Base-by-base conservation (phyloP, 306 rosid genomes). In the Lathyrus oleraceus region DNA sequence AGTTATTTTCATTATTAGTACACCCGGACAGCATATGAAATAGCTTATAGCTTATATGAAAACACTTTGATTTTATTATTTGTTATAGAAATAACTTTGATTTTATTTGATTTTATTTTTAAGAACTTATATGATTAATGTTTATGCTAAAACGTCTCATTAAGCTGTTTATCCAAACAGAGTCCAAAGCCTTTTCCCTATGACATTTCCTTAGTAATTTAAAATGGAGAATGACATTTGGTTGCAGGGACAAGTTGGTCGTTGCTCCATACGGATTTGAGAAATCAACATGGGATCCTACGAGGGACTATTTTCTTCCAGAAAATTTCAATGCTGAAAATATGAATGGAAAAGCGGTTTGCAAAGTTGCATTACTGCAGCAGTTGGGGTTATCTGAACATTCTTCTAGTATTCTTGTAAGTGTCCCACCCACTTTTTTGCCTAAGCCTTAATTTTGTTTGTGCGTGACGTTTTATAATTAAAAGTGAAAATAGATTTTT, bases 271-370 rank as follows among this genome's bases (percentile, higher is more conserved):
- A 45, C 72, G 96, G 98, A 73, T 80, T 86, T 56, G 96, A 92
- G 61, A 82, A 80, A 75, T 80, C 82, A 45, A 74, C 73, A 43
- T 92, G 98, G 95, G 88, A 89, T 85, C 98, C 98, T 68, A 81
- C 85, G 48, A 83, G 77, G 54, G 98, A 92, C 81, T 74, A 28
- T 60, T 76, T 76, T 85, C 87, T 89, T 83, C 96, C 95, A 42
- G 63, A 68, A 77, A 85, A 83, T 69, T 92, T 84, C 78, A 78
- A 74, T 73, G 85, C 80, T 15, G 87, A 85, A 44, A 83, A 85
- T 75, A 71, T 92, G 82, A 73, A 81, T 17, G 98, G 98, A 52
- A 92, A 92, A 89, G 42, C 76, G 57, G 73, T 73, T 77, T 87
- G 98, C 86, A 89, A 83, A 81, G 79, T 75, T 35, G 89, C 82